Percentiles rank a stretch among this genome's conserved stretches.
phyloP scores from a whole-genome alignment of 495 filamentous ascomycete species.

The Aspergillus egyptiacus region DNA sequence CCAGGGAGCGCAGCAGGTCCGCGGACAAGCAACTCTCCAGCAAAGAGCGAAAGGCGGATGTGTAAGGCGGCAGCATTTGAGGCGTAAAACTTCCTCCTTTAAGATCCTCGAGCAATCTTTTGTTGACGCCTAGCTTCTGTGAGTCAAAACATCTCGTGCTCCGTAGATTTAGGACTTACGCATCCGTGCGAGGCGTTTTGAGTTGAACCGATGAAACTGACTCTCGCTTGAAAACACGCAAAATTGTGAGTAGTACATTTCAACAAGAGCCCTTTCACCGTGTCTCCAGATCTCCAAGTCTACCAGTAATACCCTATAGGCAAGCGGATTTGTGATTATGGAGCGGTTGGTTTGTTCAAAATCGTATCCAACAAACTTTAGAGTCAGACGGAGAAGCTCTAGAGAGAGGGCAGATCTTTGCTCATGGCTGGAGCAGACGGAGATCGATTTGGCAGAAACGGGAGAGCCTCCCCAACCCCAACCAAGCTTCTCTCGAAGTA shows the following conservation, averaged over 20 bases:
- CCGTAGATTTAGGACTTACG: constrained; percentile 52
- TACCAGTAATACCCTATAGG: constrained; percentile 84
- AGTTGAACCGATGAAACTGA: constrained; percentile 89
- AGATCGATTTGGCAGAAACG: constrained; percentile 30
- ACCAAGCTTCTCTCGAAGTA: constrained; percentile 71
- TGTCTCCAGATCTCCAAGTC: constrained; percentile 89
- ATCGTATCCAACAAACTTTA: constrained; percentile 84
- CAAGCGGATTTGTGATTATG: constrained; percentile 90
- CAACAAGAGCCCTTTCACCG: constrained; percentile 64
- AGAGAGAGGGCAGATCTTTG: constrained; percentile 61
- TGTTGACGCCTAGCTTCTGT: constrained; percentile 64
- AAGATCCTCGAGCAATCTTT: constrained; percentile 79
- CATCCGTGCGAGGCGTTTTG: constrained; percentile 78
- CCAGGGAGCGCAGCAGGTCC: constrained; percentile 78
- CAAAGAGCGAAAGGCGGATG: constrained; percentile 68
- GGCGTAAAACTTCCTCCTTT: constrained; percentile 73
- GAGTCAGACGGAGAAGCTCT: constrained; percentile 66
- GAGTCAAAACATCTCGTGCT: not conserved
- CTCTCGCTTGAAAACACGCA: constrained; percentile 73
- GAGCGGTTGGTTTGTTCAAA: constrained; percentile 69
- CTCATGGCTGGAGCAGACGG: constrained; percentile 27
- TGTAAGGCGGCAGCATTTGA: constrained; percentile 65
- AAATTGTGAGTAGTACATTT: constrained; percentile 90
- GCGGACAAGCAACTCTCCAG: constrained; percentile 72
- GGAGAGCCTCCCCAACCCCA: constrained; percentile 25